Evolutionary conservation across 768 basidiomycete genomes (phyloP), one percentile per base, ranked within the genome.

Genomic region (Agrocybe chaxingu): DNA sequence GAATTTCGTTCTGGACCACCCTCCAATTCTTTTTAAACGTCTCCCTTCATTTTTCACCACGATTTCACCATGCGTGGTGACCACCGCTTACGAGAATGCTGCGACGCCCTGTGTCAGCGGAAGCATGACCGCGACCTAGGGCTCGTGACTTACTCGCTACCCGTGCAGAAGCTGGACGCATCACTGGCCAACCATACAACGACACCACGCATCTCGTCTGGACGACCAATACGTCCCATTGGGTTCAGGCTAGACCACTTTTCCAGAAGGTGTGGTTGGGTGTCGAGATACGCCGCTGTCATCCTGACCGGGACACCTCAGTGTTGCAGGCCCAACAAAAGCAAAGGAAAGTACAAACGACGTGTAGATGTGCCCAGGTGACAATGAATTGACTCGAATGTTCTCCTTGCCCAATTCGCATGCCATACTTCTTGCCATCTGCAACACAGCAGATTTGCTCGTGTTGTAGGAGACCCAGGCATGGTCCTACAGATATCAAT

Each of bases 361-460:
- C 4, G 87, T 89, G 60, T 86, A 85, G 24, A 89, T 87, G 59
- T 87, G 78, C 3, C 89, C 87, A 0, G 87, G 87, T 8, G 88
- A 89, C 45, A 91, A 72, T 9, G 82, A 73, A 64, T 91, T 91
- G 51, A 89, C 86, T 3, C 89, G 76, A 44, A 91, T 89, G 2
- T 73, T 68, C 63, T 81, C 70, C 33, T 61, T 68, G 1, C 85
- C 89, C 1, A 91, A 75, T 61, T 91, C 88, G 60, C 86, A 89
- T 3, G 88, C 88, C 86, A 91, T 85, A 63, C 84, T 88, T 38
- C 89, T 79, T 4, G 74, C 82, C 86, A 89, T 89, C 66, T 91
- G 88, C 37, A 89, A 66, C 12, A 91, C 86, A 4, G 82, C 88
- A 1, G 84, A 79, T 66, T 91, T 91, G 69, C 84, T 86, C 42